Conservation (phyloP, 78 protist genomes). For the Guillardia theta region DNA sequence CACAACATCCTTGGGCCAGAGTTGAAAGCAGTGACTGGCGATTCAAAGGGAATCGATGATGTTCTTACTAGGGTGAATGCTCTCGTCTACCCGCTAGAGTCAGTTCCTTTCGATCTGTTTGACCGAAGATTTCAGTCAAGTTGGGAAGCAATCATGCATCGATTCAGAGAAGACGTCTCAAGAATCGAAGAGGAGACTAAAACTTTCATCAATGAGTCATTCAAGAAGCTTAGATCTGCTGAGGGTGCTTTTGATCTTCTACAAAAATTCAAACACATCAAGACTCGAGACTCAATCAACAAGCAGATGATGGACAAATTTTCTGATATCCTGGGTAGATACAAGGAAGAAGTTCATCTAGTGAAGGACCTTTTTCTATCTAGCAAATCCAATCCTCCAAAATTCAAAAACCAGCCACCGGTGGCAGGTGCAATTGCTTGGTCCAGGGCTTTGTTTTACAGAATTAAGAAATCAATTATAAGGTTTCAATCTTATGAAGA, state of each 20-base stretch:
- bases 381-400: conserved; percentile 69
- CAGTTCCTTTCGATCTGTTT: conserved; percentile 66
- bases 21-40: conserved; percentile 77
- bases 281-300: conserved; percentile 44
- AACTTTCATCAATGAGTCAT: conserved; percentile 73
- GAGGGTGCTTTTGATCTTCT: conserved; percentile 79
- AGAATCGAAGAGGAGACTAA: conserved; percentile 40
- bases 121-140: conserved; percentile 42
- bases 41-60: conserved; percentile 65
- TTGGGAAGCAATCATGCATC: conserved; percentile 60
- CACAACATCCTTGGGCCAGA: conserved; percentile 63
- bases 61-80: not conserved
- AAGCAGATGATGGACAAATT: conserved; percentile 72
- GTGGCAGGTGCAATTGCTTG: conserved; percentile 84
- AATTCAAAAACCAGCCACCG: conserved; percentile 77
- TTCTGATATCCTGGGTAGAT: conserved; percentile 64
- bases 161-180: conserved; percentile 49
- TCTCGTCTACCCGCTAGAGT: conserved; percentile 58
- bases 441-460: conserved; percentile 67
- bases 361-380: conserved; percentile 14
- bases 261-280: conserved; percentile 64
- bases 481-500: conserved; percentile 44
- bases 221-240: conserved; percentile 75
- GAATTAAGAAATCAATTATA: conserved; percentile 71
- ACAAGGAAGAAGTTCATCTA: conserved; percentile 45